phyloP scores from a whole-genome alignment of 164 flowering plant genomes.

The Magnolia changhungtana region DNA sequence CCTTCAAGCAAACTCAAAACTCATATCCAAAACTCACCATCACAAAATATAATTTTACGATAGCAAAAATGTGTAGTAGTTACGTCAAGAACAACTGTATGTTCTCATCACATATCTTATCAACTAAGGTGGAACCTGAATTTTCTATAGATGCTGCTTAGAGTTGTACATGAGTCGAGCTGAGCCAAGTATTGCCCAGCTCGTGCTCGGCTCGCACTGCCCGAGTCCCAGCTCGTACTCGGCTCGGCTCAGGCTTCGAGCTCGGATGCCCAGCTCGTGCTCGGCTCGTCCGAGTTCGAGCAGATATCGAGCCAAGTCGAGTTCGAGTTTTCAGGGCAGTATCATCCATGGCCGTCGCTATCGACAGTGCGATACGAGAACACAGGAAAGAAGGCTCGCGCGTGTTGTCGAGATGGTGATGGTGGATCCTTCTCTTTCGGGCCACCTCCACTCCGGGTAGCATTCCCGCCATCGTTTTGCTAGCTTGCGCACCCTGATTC shows the following conservation, averaged over 20 bases:
- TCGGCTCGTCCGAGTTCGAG: no score
- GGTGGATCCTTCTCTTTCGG: slow-evolving; percentile 20
- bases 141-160: slow-evolving; percentile 22
- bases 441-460: slow-evolving; percentile 43
- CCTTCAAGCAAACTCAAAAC: background rate
- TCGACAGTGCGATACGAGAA: background rate
- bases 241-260: no score
- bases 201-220: no score
- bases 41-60: background rate
- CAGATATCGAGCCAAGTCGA: slow-evolving; percentile 16
- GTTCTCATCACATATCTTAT: slow-evolving; percentile 69
- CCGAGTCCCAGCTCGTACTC: no score
- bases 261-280: no score
- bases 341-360: slow-evolving; percentile 23
- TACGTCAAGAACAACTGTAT: slow-evolving; percentile 65
- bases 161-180: no score
- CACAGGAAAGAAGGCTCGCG: slow-evolving; percentile 7
- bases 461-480: slow-evolving; percentile 31
- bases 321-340: slow-evolving; percentile 33
- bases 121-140: slow-evolving; percentile 30
- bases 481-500: background rate
- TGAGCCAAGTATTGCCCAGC: no score
- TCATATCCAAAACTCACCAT: background rate
- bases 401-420: slow-evolving; percentile 13
- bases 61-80: slow-evolving; percentile 5